A percentile compares a stretch with the other conserved stretches of the same genome.
Conservation (phyloP, 352 stramenopile species). For the Albugo candida region DNA sequence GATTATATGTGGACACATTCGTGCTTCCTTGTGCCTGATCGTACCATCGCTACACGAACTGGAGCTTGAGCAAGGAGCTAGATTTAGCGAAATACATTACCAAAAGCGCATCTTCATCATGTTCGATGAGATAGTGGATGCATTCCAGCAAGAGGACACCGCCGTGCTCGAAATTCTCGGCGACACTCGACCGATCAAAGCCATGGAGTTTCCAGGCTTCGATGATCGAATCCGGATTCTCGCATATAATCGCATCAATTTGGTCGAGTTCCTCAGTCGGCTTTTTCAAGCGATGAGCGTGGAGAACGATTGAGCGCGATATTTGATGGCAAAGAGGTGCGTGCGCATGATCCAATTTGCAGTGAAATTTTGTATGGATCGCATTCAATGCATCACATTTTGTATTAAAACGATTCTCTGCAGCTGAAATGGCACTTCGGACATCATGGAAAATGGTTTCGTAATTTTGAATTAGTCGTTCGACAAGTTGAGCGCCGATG, state of each 20-base stretch:
- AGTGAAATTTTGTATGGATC: too few relatives aligned
- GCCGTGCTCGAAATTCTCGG: slow-evolving; percentile 63
- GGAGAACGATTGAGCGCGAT: background rate
- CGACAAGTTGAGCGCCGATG: slow-evolving; percentile 49
- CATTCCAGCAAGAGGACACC: slow-evolving; percentile 44
- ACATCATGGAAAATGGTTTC: slow-evolving; percentile 57
- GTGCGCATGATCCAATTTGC: background rate
- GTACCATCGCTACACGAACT: background rate
- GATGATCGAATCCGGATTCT: slow-evolving; percentile 11
- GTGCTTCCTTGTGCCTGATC: background rate
- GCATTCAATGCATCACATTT: background rate
- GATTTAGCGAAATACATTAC: background rate
- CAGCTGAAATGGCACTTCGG: slow-evolving; percentile 34
- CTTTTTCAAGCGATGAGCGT: too few relatives aligned
- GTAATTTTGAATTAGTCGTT: slow-evolving; percentile 61
- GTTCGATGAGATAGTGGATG: slow-evolving; percentile 46
- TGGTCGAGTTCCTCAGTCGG: background rate
- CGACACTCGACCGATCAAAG: slow-evolving; percentile 35
- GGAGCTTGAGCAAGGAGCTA: background rate
- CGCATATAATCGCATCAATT: background rate
- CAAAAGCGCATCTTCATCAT: slow-evolving; percentile 8
- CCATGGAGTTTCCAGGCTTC: slow-evolving; percentile 58
- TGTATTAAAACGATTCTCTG: slow-evolving; percentile 13
- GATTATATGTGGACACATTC: slow-evolving; percentile 28
- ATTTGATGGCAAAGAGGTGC: background rate